Evolutionary conservation across 257 asterid genomes (phyloP), one percentile per base, ranked within the genome.

Genomic region (Avicennia marina): DNA sequence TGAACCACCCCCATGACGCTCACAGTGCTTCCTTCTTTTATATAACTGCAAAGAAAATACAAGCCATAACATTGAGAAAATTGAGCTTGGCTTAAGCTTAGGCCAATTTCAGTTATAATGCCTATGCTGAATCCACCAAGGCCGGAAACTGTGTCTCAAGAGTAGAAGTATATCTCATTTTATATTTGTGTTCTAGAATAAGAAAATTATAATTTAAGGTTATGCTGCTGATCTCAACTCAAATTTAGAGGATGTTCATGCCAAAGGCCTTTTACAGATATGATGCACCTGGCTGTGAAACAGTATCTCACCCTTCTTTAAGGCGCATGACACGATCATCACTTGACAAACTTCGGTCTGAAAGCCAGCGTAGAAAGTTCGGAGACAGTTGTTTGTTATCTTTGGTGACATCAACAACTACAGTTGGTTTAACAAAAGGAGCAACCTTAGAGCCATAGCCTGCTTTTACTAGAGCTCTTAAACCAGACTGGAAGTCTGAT

Each of bases 391-490:
- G 78, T 27, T 71, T 76, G 68, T 72, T 65, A 45, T 67, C 68
- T 64, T 73, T 72, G 39, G 80, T 73, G 54, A 79, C 74, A 67
- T 87, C 90, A 45, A 84, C 77, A 1, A 84, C 90, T 16, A 81
- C 83, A 19, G 70, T 54, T 47, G 90, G 69, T 59, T 81, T 68
- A 25, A 87, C 94, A 58, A 84, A 78, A 2, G 94, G 85, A 0
- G 95, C 81, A 63, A 87, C 89, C 74, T 81, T 87, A 15, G 90
- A 86, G 10, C 95, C 94, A 52, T 83, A 73, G 50, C 95, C 95
- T 22, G 95, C 90, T 74, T 87, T 87, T 7, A 87, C 95, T 53
- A 84, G 77, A 21, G 95, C 95, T 75, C 95, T 73, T 70, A 87
- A 75, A 56, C 95, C 95, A 27, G 94, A 67, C 74, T 84, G 95